Conservation (phyloP, 2,329 filamentous ascomycete genomes). For the Stagonosporopsis rhizophila region DNA sequence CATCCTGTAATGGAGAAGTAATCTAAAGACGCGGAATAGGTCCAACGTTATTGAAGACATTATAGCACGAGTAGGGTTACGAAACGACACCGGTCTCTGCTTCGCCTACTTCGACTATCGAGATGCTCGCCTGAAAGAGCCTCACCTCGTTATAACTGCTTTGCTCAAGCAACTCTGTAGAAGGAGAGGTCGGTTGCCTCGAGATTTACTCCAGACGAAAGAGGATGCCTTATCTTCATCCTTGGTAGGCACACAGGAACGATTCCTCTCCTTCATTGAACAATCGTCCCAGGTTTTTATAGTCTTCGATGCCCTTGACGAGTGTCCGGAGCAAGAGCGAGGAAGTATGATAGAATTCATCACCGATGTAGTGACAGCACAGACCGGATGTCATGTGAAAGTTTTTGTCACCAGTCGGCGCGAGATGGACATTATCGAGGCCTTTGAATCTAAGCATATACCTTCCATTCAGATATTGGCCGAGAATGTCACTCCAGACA, state of each 20-base stretch:
- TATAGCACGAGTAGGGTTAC: constrained; percentile 16
- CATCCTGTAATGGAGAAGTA: no score
- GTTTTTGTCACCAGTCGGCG: constrained; percentile 30
- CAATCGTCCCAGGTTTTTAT: constrained; percentile 14
- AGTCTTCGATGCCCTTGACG: constrained; percentile 26
- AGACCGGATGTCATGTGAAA: constrained; percentile 16
- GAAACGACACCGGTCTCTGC: constrained; percentile 20
- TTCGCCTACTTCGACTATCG: constrained; percentile 35
- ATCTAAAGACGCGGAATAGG: constrained; percentile 9
- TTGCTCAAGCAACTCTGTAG: constrained; percentile 23
- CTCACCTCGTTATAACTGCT: constrained; percentile 16
- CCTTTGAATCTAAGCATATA: constrained; percentile 22
- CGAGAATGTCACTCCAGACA: constrained; percentile 27
- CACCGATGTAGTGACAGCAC: constrained; percentile 15
- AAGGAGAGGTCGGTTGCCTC: constrained; percentile 11
- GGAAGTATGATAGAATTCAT: constrained; percentile 16
- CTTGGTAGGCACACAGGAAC: constrained; percentile 19
- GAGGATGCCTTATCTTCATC: constrained; percentile 17
- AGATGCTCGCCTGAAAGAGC: constrained; percentile 11
- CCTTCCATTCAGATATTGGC: constrained; percentile 27
- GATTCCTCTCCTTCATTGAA: constrained; percentile 14
- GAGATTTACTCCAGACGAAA: constrained; percentile 14
- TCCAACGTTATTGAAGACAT: constrained; percentile 32
- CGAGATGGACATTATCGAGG: constrained; percentile 28
- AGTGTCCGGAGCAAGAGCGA: constrained; percentile 22